These are phyloP conservation scores for Spergularia azorica DNA, from an alignment of 179 eudicot species.

Conservation along the genomic window DNA sequence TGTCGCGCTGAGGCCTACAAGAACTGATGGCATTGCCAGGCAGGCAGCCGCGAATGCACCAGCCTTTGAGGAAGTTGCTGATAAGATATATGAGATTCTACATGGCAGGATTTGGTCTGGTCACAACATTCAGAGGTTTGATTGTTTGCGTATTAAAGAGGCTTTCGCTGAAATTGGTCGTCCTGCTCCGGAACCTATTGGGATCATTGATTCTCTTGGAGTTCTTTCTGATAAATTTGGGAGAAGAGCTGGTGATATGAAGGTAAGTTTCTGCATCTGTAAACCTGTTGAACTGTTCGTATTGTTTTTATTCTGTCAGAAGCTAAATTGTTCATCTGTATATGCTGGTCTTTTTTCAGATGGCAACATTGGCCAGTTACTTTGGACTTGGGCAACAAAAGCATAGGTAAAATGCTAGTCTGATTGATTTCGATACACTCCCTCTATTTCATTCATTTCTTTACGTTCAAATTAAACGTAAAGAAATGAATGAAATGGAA, in stretches of 20 bases:
- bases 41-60: conserved; percentile 59
- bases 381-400: conserved; percentile 93
- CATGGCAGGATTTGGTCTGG: conserved; percentile 92
- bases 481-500: too few species aligned
- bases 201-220: conserved; percentile 76
- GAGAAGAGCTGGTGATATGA: conserved; percentile 97
- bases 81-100: conserved; percentile 53
- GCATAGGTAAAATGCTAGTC: conserved; percentile 54
- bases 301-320: too few species aligned
- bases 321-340: too few species aligned
- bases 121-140: conserved; percentile 83
- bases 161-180: conserved; percentile 69
- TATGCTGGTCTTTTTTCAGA: conserved; percentile 33
- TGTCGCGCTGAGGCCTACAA: conserved; percentile 48
- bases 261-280: conserved; percentile 44
- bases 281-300: too few species aligned
- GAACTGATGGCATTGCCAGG: conserved; percentile 59
- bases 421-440: background rate
- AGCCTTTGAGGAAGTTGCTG: conserved; percentile 65
- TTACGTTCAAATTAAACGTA: too few species aligned
- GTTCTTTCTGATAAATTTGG: conserved; percentile 77
- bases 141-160: conserved; percentile 69
- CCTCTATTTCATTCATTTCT: too few species aligned
- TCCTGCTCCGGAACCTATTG: conserved; percentile 62
- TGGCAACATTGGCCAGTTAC: conserved; percentile 88